These are phyloP conservation scores for Fragaria iinumae DNA, from an alignment of 306 rosid species.

Conservation along the genomic window DNA sequence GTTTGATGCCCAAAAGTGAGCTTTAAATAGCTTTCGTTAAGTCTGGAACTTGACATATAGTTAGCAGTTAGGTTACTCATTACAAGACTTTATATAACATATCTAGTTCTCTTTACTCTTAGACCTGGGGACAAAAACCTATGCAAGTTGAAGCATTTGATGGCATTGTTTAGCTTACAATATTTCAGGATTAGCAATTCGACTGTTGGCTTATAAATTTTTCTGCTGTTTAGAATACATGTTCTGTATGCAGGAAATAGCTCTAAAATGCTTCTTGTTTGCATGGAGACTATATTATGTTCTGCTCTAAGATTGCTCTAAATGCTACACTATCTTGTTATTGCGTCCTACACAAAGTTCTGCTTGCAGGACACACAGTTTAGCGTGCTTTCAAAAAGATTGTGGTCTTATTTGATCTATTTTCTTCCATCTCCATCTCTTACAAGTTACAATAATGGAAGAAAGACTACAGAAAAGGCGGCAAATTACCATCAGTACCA, in stretches of 20 bases:
- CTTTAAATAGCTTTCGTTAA: constrained; percentile 10
- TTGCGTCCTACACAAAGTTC: too few relatives aligned
- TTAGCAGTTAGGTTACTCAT: not conserved
- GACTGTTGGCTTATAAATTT: not conserved
- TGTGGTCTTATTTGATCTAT: too few relatives aligned
- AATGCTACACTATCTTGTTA: too few relatives aligned
- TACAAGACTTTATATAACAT: not conserved
- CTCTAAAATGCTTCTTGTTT: too few relatives aligned
- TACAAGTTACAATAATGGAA: too few relatives aligned
- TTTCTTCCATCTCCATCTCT: too few relatives aligned
- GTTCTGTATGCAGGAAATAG: not conserved
- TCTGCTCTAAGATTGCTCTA: not conserved
- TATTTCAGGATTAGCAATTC: not conserved
- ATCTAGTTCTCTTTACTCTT: not conserved
- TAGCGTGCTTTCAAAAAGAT: too few relatives aligned
- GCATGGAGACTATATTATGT: not conserved
- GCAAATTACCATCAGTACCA: not conserved
- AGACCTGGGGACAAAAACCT: not conserved
- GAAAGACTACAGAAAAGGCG: too few relatives aligned
- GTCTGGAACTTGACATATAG: not conserved
- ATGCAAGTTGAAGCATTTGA: not conserved
- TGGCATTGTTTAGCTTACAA: not conserved
- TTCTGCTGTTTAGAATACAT: not conserved
- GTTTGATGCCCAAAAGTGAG: constrained; percentile 52
- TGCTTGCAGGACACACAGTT: too few relatives aligned